A percentile compares a stretch with the other conserved stretches of the same genome.
These are phyloP conservation scores for Monosporascus sp. DNA, from an alignment of 2,329 filamentous ascomycete species.

Conservation along the genomic window DNA sequence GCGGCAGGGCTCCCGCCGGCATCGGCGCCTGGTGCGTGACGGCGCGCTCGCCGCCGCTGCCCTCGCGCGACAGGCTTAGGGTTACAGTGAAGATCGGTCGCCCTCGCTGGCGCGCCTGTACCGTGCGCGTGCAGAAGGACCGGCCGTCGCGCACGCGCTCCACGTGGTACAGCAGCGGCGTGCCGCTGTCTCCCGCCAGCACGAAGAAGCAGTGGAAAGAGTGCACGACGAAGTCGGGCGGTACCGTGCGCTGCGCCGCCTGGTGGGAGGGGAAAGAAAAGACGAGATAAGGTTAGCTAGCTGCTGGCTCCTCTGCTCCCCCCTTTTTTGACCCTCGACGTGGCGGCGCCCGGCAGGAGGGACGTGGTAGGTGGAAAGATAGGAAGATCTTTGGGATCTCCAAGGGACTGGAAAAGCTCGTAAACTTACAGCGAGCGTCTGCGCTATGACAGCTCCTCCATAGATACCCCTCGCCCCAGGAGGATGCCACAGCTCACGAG, in stretches of 20 bases:
- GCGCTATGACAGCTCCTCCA: conserved; percentile 87
- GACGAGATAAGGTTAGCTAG: not conserved
- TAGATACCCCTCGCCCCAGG: conserved; percentile 89
- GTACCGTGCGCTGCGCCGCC: conserved; percentile 84
- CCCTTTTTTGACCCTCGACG: not conserved
- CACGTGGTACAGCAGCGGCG: conserved; percentile 91
- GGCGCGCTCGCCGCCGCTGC: conserved; percentile 42
- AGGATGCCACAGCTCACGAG: conserved; percentile 85
- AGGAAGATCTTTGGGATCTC: too few relatives aligned
- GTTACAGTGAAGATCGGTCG: conserved; percentile 90
- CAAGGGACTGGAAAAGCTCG: not conserved
- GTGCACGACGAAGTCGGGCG: conserved; percentile 74
- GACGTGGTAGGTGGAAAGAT: too few relatives aligned
- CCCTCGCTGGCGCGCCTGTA: conserved; percentile 88
- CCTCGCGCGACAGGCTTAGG: conserved; percentile 38
- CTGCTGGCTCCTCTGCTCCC: not conserved
- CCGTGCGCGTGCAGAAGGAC: conserved; percentile 85
- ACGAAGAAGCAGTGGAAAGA: conserved; percentile 99
- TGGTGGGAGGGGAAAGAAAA: conserved; percentile 24
- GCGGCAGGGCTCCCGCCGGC: conserved; percentile 38
- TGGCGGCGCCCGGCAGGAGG: too few relatives aligned
- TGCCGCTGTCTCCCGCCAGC: conserved; percentile 75
- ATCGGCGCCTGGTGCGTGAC: conserved; percentile 62
- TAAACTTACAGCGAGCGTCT: conserved; percentile 39
- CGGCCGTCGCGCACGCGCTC: conserved; percentile 87